Evolutionary conservation across 1,284 basidiomycete species (phyloP).

Genomic region (Ustilago esculenta): DNA sequence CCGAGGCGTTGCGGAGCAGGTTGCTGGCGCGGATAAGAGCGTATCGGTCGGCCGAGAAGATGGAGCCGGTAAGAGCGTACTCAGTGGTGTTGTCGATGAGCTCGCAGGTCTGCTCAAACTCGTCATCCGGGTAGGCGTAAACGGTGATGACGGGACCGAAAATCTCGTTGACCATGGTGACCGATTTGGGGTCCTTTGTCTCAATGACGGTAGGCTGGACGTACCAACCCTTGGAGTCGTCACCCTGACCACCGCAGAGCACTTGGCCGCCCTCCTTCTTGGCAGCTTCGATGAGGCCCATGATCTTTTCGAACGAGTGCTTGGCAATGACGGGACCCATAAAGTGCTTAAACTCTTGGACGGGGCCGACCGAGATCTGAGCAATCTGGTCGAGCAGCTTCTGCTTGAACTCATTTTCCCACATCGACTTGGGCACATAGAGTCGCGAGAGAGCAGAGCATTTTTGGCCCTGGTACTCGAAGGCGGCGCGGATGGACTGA

Average conservation of each 20-base stretch:
- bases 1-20: constrained; percentile 64
- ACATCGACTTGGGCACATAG: constrained; percentile 87
- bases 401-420: constrained; percentile 88
- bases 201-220: constrained; percentile 93
- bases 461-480: constrained; percentile 99
- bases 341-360: constrained; percentile 83
- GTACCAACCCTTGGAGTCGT: constrained; percentile 92
- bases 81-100: constrained; percentile 86
- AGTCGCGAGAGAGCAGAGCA: constrained; percentile 92
- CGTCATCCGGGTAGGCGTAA: constrained; percentile 67
- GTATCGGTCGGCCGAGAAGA: constrained; percentile 65
- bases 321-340: constrained; percentile 94
- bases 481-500: constrained; percentile 87
- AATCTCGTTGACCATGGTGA: constrained; percentile 95
- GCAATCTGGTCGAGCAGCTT: constrained; percentile 78
- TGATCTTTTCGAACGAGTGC: constrained; percentile 87
- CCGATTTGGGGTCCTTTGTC: constrained; percentile 87
- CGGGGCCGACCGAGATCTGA: constrained; percentile 85
- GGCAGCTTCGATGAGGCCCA: constrained; percentile 84
- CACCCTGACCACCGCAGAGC: constrained; percentile 81
- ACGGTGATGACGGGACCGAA: constrained; percentile 96
- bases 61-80: constrained; percentile 76
- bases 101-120: constrained; percentile 85
- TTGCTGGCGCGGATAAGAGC: constrained; percentile 62
- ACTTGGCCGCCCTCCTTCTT: constrained; percentile 88